Base-by-base conservation (phyloP, 2,329 filamentous ascomycete species). In the Arthroderma uncinatum region DNA sequence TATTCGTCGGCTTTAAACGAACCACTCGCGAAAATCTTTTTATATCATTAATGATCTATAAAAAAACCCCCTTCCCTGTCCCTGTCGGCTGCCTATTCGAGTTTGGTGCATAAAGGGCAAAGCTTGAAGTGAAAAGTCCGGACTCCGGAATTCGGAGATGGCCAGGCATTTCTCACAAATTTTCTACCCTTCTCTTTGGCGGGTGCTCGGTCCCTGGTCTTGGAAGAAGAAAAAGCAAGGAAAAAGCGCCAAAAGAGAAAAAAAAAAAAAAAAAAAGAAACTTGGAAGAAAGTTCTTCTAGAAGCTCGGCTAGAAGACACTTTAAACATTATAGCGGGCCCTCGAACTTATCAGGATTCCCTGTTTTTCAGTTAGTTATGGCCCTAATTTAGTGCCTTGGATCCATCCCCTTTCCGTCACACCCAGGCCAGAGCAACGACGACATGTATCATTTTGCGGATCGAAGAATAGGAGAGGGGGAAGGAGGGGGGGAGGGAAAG, bases 21-120 rank as follows among this genome's bases (percentile, higher is more conserved):
- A 48, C 23, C 25, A 10, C 25, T 48, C 44, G 21, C 12, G 44
- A 48, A n/a, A 48, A 48, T 28, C 21, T 28, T 21, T 30, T 28
- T 30, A 48, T 48, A 48, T 48, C 44, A 48, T 48, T 30, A 48
- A 48, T 48, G 44, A 48, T 48, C 44, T 48, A 48, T 48, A 48
- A 28, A 30, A 48, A 28, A 28, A 14, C 23, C 14, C 19, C 42
- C 42, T 28, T 25, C 10, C 23, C 42, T 12, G 19, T 48, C 44
- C 44, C 39, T 42, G 39, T 42, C 12, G 16, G 39, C 23, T 42
- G 19, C 39, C 39, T 42, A 14, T 42, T 42, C 39, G 16, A 42
- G 39, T 16, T 19, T 19, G n/a, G 9, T 42, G 39, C 39, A 42
- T 42, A 42, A 42, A 42, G 39, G 23, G 23, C 16, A 19, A 42